phyloP scores from a whole-genome alignment of 108 stramenopile species.

The Fragilariopsis cylindrus region DNA sequence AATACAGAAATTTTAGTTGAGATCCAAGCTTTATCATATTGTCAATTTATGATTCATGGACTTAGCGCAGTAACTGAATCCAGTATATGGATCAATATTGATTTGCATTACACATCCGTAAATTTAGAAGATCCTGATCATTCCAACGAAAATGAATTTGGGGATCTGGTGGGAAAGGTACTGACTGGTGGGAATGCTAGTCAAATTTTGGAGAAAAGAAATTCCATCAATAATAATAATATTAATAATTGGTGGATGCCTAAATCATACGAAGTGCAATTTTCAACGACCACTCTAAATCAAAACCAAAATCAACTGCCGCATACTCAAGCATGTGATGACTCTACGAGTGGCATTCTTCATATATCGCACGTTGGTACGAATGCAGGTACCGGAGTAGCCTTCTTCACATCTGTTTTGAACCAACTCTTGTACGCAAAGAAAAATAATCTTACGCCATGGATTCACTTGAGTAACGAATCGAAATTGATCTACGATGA shows the following conservation, averaged over 20 bases:
- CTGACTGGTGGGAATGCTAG: conserved; percentile 35
- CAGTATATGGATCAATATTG: conserved; percentile 52
- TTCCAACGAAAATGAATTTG: conserved; percentile 23
- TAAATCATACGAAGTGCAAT: background rate
- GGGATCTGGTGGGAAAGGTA: conserved; percentile 32
- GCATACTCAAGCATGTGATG: conserved; percentile 14
- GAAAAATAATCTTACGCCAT: conserved; percentile 42
- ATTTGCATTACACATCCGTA: conserved; percentile 41
- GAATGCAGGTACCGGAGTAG: conserved; percentile 21
- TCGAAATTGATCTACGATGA: conserved; percentile 39
- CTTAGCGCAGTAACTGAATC: conserved; percentile 54
- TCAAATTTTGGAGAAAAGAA: conserved; percentile 5
- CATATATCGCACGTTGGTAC: conserved; percentile 33
- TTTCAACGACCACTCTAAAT: background rate
- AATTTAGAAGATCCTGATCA: conserved; percentile 54
- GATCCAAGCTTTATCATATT: conserved; percentile 49
- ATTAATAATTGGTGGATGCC: conserved; percentile 41
- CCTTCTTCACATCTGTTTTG: conserved; percentile 43
- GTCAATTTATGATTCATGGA: conserved; percentile 60
- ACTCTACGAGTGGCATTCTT: conserved; percentile 40
- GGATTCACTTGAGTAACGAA: conserved; percentile 42
- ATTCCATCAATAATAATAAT: conserved; percentile 3
- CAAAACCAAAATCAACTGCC: background rate
- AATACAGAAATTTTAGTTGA: conserved; percentile 54
- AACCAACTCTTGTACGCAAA: conserved; percentile 53